Percentiles rank a stretch among this genome's conserved stretches.
phyloP scores from a whole-genome alignment of 2,329 filamentous ascomycete genomes.

The Nothomitra cinnamomea region DNA sequence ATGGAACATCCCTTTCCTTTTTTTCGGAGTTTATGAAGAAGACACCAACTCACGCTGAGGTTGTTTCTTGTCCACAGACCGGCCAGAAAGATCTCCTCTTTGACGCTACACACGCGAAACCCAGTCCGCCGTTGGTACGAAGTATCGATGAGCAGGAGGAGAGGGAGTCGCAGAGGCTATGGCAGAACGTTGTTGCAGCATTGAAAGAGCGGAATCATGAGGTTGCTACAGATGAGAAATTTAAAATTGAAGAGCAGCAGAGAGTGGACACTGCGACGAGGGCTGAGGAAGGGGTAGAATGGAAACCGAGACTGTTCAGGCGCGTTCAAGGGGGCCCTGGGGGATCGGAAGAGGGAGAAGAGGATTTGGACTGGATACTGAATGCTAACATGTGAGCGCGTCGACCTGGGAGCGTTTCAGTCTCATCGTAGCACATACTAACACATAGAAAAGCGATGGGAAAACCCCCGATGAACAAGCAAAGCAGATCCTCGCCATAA shows the following conservation, averaged over 20 bases:
- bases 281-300: conserved; percentile 63
- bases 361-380: conserved; percentile 90
- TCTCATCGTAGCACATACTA: conserved; percentile 8
- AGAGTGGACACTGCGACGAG: conserved; percentile 72
- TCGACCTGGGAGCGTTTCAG: conserved; percentile 9
- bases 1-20: not conserved
- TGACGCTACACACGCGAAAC: conserved; percentile 63
- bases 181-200: conserved; percentile 65
- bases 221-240: conserved; percentile 84
- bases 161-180: conserved; percentile 77
- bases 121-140: conserved; percentile 54
- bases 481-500: conserved; percentile 73
- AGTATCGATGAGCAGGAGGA: conserved; percentile 76
- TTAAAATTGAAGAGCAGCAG: conserved; percentile 86
- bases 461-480: conserved; percentile 50
- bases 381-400: conserved; percentile 58
- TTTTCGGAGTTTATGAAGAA: conserved; percentile 6
- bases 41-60: not conserved
- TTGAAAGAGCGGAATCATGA: conserved; percentile 77
- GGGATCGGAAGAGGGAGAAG: conserved; percentile 61
- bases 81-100: conserved; percentile 83
- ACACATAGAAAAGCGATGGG: conserved; percentile 32
- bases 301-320: conserved; percentile 77
- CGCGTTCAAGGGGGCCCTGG: conserved; percentile 52
- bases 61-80: conserved; percentile 36